Evolutionary conservation across 148 eudicot species (phyloP), one percentile per base, ranked within the genome.

Genomic region (Pharnaceum exiguum): DNA sequence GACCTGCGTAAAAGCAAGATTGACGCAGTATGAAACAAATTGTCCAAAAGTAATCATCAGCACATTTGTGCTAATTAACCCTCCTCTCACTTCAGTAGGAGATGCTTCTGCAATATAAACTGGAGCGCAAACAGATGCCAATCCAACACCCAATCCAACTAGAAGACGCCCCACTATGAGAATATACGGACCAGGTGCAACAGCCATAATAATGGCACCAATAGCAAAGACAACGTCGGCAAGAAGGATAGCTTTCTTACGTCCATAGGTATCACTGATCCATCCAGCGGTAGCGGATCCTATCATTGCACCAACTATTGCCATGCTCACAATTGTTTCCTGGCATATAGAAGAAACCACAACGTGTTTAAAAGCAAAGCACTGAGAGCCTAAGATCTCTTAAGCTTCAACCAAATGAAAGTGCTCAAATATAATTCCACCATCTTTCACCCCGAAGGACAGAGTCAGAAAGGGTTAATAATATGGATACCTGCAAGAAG

Each of bases 301-400:
- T 62, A 85, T 68, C 38, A 85, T 82, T 44, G 93, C 93, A 54
- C 88, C 93, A 51, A 79, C 83, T 77, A 85, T 69, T 62, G 88
- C 85, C 88, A 85, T 85, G 72, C 88, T 82, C 12, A 85, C 93
- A 62, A 85, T 85, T 27, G 88, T 82, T 70, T 85, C 88, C 93
- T 85, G 71, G 31, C 18, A 63, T 32, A 11, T 47, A 32, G 8
- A 39, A 39, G 30, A 56, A 23, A 37, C 15, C 31, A 38, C 30
- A 21, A 49, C 6, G 27, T 28, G 35, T 5, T 26, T 4, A n/a
- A n/a, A n/a, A n/a, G n/a, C n/a, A n/a, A n/a, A n/a, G n/a, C n/a
- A n/a, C n/a, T n/a, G n/a, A n/a, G n/a, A n/a, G n/a, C n/a, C n/a
- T n/a, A n/a, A n/a, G n/a, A n/a, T n/a, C n/a, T n/a, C n/a, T n/a